Evolutionary conservation across 2,329 filamentous ascomycete genomes (phyloP).

Genomic region (Colletotrichum chlorophyti): DNA sequence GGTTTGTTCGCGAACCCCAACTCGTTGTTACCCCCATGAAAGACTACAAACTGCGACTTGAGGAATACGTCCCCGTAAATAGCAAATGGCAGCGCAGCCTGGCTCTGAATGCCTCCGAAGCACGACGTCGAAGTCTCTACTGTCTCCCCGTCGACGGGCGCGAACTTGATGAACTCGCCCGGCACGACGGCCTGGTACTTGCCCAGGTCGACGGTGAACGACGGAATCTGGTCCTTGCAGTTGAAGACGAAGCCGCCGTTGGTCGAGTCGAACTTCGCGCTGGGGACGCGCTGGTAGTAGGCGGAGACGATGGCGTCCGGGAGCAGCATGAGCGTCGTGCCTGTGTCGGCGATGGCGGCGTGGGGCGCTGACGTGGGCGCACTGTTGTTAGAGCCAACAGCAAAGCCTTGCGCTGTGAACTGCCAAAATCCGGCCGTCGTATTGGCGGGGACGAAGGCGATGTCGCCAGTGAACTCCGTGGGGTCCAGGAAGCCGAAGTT

Average conservation of each 20-base stretch:
- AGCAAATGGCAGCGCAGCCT: slow-evolving; percentile 43
- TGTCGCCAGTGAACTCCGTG: slow-evolving; percentile 61
- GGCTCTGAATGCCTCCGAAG: slow-evolving; percentile 46
- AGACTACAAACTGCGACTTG: slow-evolving; percentile 53
- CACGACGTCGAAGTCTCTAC: slow-evolving; percentile 33
- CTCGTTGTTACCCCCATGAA: slow-evolving; percentile 39
- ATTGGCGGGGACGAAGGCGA: slow-evolving; percentile 64
- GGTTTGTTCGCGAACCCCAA: slow-evolving; percentile 49
- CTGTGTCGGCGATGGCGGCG: slow-evolving; percentile 72
- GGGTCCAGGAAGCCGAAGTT: slow-evolving; percentile 58
- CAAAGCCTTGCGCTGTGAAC: slow-evolving; percentile 63
- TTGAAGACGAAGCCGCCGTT: slow-evolving; percentile 65
- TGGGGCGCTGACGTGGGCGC: slow-evolving; percentile 30
- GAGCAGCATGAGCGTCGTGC: slow-evolving; percentile 70
- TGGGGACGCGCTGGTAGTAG: slow-evolving; percentile 66
- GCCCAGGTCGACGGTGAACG: slow-evolving; percentile 44
- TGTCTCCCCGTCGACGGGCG: slow-evolving; percentile 31
- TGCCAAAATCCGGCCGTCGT: slow-evolving; percentile 67
- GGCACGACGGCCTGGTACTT: slow-evolving; percentile 42
- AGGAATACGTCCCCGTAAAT: slow-evolving; percentile 50
- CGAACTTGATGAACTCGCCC: slow-evolving; percentile 47
- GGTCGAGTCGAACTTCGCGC: slow-evolving; percentile 50
- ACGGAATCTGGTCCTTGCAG: slow-evolving; percentile 58
- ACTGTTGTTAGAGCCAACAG: slow-evolving; percentile 46
- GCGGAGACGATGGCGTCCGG: slow-evolving; percentile 57